Evolutionary conservation across 306 rosid species (phyloP), one percentile per base, ranked within the genome.

Genomic region (Quillaja saponaria): DNA sequence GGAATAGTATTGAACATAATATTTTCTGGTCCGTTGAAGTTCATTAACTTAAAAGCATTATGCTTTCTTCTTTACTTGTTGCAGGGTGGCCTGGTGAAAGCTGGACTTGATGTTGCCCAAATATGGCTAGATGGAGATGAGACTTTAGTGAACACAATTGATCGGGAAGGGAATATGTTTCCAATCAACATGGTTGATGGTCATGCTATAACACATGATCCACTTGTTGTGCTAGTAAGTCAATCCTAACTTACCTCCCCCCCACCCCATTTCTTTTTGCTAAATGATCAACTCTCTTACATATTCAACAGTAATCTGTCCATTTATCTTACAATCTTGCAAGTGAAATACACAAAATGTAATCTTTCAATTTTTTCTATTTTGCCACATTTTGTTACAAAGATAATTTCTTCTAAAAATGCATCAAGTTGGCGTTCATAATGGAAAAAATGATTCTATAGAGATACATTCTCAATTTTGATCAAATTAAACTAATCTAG

Each of bases 81-180:
- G 68, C 85, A 92, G 98, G 98, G 98, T 34, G 98, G 98, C 33
- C 83, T 92, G 63, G 96, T 92, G 44, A 88, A 64, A 80, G 88
- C 82, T 2, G 95, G 96, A 14, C 98, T 92, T 58, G 96, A 92
- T 68, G 95, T 92, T 67, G 96, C 98, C 55, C 94, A 88, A 72
- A 88, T 92, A 58, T 92, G 96, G 98, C 65, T 92, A 50, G 98
- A 92, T 63, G 98, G 98, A 66, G 86, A 92, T 60, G 98, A 82
- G 80, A 92, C 98, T 76, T 81, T 92, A 4, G 98, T 92, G 54
- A 92, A 92, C 25, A 84, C 98, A 0, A 69, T 92, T 17, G 98
- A 92, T 66, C 82, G 98, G 63, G 75, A 80, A 6, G 98, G 98
- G 59, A 76, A 88, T 68, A 73, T 84, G 90, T 82, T 73, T 35